Evolutionary conservation across 805 yeast genomes (phyloP).

Genomic region (Ogataea degrootiae): DNA sequence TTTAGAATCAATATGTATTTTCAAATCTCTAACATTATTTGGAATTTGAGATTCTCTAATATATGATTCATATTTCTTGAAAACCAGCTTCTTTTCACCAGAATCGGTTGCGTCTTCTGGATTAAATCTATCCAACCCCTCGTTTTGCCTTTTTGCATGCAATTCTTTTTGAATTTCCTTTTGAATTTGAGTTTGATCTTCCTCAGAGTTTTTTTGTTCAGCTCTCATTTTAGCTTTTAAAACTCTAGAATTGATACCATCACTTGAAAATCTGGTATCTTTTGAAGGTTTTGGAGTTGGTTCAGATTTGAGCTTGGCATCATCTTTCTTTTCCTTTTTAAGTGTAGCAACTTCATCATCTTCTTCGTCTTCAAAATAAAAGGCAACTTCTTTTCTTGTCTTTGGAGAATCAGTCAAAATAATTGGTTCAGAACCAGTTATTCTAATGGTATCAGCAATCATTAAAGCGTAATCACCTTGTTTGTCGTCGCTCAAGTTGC

Average conservation of each 20-base stretch:
- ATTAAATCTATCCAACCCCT: slow-evolving; percentile 77
- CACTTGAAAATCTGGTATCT: slow-evolving; percentile 22
- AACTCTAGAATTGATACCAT: slow-evolving; percentile 53
- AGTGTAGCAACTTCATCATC: slow-evolving; percentile 42
- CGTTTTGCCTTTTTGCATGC: slow-evolving; percentile 80
- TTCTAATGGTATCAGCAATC: slow-evolving; percentile 75
- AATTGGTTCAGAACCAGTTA: slow-evolving; percentile 57
- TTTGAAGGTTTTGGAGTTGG: slow-evolving; percentile 3
- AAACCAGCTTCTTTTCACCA: slow-evolving; percentile 62
- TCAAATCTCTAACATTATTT: slow-evolving; percentile 70
- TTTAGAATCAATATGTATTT: slow-evolving; percentile 81
- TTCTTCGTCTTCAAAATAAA: slow-evolving; percentile 73
- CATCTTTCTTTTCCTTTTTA: slow-evolving; percentile 26
- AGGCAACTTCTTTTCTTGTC: slow-evolving; percentile 69
- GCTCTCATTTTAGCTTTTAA: slow-evolving; percentile 76
- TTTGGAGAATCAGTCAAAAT: slow-evolving; percentile 73
- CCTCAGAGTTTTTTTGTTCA: slow-evolving; percentile 69
- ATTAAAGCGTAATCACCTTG: slow-evolving; percentile 63
- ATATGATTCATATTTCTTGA: slow-evolving; percentile 91
- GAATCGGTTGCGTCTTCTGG: slow-evolving; percentile 69
- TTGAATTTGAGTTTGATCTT: slow-evolving; percentile 72
- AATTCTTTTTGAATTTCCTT: slow-evolving; percentile 78
- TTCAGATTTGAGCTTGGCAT: slow-evolving; percentile 17
- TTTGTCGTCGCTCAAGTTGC: slow-evolving; percentile 49
- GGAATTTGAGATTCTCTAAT: slow-evolving; percentile 93